Conservation (phyloP, 352 stramenopile genomes). For the Phytophthora multivora region DNA sequence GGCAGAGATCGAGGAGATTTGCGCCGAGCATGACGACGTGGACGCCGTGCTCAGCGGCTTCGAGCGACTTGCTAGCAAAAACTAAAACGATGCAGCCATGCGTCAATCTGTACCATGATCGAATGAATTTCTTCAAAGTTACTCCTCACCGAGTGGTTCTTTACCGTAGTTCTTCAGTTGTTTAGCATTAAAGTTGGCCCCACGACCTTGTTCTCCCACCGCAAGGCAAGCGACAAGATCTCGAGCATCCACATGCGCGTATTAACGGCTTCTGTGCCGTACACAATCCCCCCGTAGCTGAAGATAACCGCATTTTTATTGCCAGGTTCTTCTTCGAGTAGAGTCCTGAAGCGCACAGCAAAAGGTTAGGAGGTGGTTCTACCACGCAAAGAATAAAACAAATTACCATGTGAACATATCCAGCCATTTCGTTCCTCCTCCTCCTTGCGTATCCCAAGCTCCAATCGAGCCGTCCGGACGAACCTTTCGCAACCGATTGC, state of each 20-base stretch:
- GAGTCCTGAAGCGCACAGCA: constrained; percentile 34
- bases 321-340: constrained; percentile 43
- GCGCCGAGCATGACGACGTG: neutral
- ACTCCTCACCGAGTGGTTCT: neutral
- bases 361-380: neutral
- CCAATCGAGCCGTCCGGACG: constrained; percentile 1
- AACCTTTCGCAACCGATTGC: constrained; percentile 17
- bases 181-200: constrained; percentile 42
- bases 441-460: constrained; percentile 3
- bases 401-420: constrained; percentile 56
- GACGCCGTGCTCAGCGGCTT: neutral
- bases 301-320: constrained; percentile 40
- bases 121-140: constrained; percentile 2
- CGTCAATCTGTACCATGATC: constrained; percentile 15
- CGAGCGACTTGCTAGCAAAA: constrained; percentile 6
- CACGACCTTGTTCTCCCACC: constrained; percentile 59
- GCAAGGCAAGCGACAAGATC: constrained; percentile 61
- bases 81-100: neutral
- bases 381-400: no score
- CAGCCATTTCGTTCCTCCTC: constrained; percentile 45
- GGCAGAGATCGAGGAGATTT: constrained; percentile 3
- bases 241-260: constrained; percentile 70
- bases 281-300: constrained; percentile 56
- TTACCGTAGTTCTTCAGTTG: constrained; percentile 5
- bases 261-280: constrained; percentile 41